Evolutionary conservation across 148 eudicot genomes (phyloP), one percentile per base, ranked within the genome.

Genomic region (Rhododendron henanense): DNA sequence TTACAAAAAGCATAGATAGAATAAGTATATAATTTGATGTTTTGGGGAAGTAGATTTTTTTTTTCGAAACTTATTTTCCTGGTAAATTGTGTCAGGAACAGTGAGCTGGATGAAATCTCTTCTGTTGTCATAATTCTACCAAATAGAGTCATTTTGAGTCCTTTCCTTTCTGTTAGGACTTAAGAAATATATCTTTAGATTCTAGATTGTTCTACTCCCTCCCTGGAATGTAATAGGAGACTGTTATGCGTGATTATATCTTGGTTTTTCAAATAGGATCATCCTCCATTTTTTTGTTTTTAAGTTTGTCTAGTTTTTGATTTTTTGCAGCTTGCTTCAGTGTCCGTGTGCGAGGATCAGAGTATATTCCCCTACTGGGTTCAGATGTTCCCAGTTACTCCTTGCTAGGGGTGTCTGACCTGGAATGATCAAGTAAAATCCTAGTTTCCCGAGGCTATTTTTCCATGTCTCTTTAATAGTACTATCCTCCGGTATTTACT

Each of bases 301-400:
- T 4, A 21, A 51, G 45, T 18, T 79, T 67, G 25, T 69, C 9
- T 83, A 14, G 75, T 35, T 28, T 6, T 88, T 28, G 23, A 28
- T 1, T 81, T 79, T 41, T 61, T 93, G 92, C 87, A 97, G 98
- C 99, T 89, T 95, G 98, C 90, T 97, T 90, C 79, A 93, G 98
- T 63, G 99, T 95, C 79, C 99, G 93, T 81, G 98, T 97, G 84
- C 94, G 99, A 92, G 98, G 98, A 86, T 97, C 98, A 3, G 99
- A 97, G 85, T 94, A 93, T 85, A 92, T 94, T 76, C 99, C 98
- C 3, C 63, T 92, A 84, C 92, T 95, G 59, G 99, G 98, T 88
- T 90, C 93, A 10, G 92, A 84, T 77, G 96, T 88, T 85, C 80
- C 93, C 57, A 91, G 92, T 90, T 94, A 88, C 84, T 79, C 94